A percentile compares a stretch with the other conserved stretches of the same genome.
Conservation (phyloP, 495 filamentous ascomycete genomes). For the Letharia columbiana region DNA sequence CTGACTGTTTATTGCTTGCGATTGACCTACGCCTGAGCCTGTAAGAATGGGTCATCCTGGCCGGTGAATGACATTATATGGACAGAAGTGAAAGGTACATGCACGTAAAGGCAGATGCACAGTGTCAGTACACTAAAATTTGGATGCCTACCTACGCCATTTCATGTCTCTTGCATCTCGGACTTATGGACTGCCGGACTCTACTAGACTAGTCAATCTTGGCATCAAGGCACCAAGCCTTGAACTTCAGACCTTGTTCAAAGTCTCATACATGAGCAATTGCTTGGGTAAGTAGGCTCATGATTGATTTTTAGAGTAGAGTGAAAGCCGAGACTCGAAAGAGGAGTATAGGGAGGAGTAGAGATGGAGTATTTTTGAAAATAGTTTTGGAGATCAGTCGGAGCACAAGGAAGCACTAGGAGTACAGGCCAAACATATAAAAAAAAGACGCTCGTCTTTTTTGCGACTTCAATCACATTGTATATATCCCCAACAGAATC, state of each 20-base stretch:
- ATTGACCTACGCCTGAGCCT: conserved; percentile 69
- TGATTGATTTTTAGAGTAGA: no score
- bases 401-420: no score
- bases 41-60: conserved; percentile 82
- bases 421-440: no score
- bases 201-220: background rate
- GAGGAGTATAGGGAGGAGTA: no score
- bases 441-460: no score
- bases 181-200: background rate
- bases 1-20: conserved; percentile 9
- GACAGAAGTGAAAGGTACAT: background rate
- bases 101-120: background rate
- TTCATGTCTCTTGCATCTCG: background rate
- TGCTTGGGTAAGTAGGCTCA: no score
- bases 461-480: no score
- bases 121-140: background rate
- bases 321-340: no score
- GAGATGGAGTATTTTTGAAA: no score
- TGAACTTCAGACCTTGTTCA: background rate
- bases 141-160: background rate
- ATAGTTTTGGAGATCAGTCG: no score
- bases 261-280: background rate
- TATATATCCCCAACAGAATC: no score
- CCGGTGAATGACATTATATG: conserved; percentile 55
- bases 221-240: background rate